Percentiles rank a stretch among this genome's conserved stretches.
Evolutionary conservation across 1,284 basidiomycete genomes (phyloP).

Genomic region (Irpex sp.): DNA sequence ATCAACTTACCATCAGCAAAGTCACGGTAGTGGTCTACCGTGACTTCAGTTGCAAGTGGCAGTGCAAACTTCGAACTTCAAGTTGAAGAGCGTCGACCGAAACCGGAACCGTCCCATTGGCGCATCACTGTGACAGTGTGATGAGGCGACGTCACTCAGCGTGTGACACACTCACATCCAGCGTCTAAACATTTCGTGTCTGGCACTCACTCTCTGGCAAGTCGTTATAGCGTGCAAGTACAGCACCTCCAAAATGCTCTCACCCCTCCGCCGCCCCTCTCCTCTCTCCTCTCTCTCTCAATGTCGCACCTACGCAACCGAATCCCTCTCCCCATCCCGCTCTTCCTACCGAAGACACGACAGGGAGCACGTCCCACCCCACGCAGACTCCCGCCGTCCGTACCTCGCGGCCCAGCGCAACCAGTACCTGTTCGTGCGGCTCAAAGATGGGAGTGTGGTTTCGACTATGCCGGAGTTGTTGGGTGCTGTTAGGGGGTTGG

Average conservation of each 20-base stretch:
- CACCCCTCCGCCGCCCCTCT: background rate
- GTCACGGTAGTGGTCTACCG: too few relatives aligned
- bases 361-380: background rate
- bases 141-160: background rate
- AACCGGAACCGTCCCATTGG: too few relatives aligned
- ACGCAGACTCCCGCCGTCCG: background rate
- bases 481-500: constrained; percentile 6
- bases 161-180: background rate
- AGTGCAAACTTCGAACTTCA: background rate
- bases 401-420: background rate
- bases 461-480: constrained; percentile 3
- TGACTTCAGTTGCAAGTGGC: too few relatives aligned
- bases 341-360: background rate
- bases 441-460: background rate
- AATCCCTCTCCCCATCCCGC: too few relatives aligned
- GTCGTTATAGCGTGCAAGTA: too few relatives aligned
- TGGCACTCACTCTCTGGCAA: too few relatives aligned
- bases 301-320: background rate
- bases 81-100: background rate
- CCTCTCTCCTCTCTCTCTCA: background rate
- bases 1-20: too few relatives aligned
- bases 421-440: background rate
- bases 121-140: background rate
- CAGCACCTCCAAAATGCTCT: background rate
- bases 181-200: background rate